These are phyloP conservation scores for Aphanomyces stellatus DNA, from an alignment of 352 stramenopile species.

Conservation along the genomic window DNA sequence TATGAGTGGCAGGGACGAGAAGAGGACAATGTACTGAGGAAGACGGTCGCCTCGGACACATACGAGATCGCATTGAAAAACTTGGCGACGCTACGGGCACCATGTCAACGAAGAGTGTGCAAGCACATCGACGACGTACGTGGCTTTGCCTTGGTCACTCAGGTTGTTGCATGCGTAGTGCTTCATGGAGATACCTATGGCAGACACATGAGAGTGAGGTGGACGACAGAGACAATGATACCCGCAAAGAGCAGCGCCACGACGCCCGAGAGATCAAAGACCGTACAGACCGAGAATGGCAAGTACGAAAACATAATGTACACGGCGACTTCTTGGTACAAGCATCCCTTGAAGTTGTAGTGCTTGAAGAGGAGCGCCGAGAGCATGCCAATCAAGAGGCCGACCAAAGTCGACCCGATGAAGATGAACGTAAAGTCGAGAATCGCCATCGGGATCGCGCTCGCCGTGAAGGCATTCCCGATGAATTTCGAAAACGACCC, in stretches of 20 bases:
- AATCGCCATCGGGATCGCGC: slow-evolving; percentile 64
- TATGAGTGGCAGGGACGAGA: background rate
- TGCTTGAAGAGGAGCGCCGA: slow-evolving; percentile 86
- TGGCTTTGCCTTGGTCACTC: slow-evolving; percentile 57
- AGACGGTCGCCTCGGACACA: slow-evolving; percentile 89
- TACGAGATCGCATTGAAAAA: slow-evolving; percentile 88
- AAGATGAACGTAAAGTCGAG: slow-evolving; percentile 89
- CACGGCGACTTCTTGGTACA: slow-evolving; percentile 82
- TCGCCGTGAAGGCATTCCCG: slow-evolving; percentile 72
- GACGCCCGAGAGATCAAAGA: slow-evolving; percentile 84
- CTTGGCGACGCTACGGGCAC: background rate
- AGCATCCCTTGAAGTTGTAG: slow-evolving; percentile 77
- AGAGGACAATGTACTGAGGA: slow-evolving; percentile 62
- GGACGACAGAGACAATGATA: background rate
- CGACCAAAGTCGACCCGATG: slow-evolving; percentile 80
- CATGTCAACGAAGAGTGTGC: background rate
- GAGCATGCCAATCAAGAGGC: slow-evolving; percentile 74
- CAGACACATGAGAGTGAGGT: too few relatives aligned
- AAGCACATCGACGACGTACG: slow-evolving; percentile 37
- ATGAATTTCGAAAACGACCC: slow-evolving; percentile 90
- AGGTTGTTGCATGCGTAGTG: slow-evolving; percentile 87
- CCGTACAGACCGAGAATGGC: slow-evolving; percentile 60
- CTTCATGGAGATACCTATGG: slow-evolving; percentile 72
- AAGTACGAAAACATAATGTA: slow-evolving; percentile 86
- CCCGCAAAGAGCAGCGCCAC: slow-evolving; percentile 91